Evolutionary conservation across 1,284 basidiomycete genomes (phyloP).

Genomic region (Macrocystidia cucumis): DNA sequence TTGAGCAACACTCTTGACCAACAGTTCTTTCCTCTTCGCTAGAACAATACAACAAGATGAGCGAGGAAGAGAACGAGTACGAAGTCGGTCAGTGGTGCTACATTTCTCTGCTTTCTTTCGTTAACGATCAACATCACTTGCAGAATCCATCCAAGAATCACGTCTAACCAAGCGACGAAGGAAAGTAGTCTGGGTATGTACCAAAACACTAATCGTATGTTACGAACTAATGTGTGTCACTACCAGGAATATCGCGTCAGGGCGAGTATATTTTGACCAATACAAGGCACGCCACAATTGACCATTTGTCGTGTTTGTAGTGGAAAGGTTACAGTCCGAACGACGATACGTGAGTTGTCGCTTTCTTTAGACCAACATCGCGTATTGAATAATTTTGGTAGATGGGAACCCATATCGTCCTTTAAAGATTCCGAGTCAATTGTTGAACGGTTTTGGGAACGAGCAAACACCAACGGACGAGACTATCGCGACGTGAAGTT

Average conservation of each 20-base stretch:
- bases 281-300: too few species aligned
- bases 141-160: constrained; percentile 50
- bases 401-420: constrained; percentile 64
- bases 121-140: constrained; percentile 2
- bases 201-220: constrained; percentile 3
- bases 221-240: constrained; percentile 4
- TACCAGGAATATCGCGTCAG: constrained; percentile 56
- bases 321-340: constrained; percentile 60
- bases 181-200: constrained; percentile 27
- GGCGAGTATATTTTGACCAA: constrained; percentile 27
- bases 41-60: too few species aligned
- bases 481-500: constrained; percentile 37
- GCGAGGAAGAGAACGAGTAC: constrained; percentile 57
- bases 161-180: constrained; percentile 33
- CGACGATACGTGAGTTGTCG: constrained; percentile 56
- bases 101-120: constrained; percentile 1
- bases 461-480: constrained; percentile 39
- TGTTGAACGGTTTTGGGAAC: constrained; percentile 52
- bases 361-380: constrained; percentile 1
- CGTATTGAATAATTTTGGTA: constrained; percentile 15
- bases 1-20: too few species aligned
- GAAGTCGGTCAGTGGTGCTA: constrained; percentile 67
- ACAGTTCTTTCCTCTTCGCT: too few species aligned
- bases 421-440: constrained; percentile 55
- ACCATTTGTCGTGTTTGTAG: constrained; percentile 25